Percentiles rank a stretch among this genome's conserved stretches.
These are phyloP conservation scores for Teunomyces aglyptinius DNA, from an alignment of 805 yeast genomes.

Conservation along the genomic window DNA sequence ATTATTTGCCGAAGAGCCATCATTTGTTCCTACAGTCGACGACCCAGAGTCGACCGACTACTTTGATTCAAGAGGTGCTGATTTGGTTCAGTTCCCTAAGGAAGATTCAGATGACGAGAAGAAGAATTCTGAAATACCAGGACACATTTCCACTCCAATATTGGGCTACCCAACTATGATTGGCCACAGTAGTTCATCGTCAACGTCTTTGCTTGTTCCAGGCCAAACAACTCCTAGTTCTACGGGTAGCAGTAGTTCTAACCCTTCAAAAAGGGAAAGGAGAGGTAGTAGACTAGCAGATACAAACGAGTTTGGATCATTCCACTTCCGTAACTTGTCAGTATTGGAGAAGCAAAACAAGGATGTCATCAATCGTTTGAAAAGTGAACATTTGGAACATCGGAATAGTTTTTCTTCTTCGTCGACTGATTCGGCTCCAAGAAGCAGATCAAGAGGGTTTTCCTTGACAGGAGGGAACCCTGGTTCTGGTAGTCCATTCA, in stretches of 20 bases:
- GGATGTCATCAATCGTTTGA: constrained; percentile 83
- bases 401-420: constrained; percentile 49
- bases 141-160: constrained; percentile 9
- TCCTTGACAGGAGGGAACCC: constrained; percentile 26
- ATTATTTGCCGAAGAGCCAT: constrained; percentile 67
- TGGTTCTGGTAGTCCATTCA: constrained; percentile 31
- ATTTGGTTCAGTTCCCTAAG: constrained; percentile 56
- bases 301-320: constrained; percentile 83
- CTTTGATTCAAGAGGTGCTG: constrained; percentile 89
- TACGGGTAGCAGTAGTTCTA: constrained; percentile 7
- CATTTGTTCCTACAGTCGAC: constrained; percentile 77
- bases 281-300: constrained; percentile 73
- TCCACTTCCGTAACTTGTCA: constrained; percentile 82
- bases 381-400: constrained; percentile 75
- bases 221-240: constrained; percentile 5
- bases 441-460: constrained; percentile 31
- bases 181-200: constrained; percentile 5
- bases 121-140: constrained; percentile 16
- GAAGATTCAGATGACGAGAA: constrained; percentile 41
- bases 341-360: constrained; percentile 92
- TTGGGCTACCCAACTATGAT: constrained; percentile 15
- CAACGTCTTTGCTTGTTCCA: constrained; percentile 11
- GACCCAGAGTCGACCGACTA: constrained; percentile 89
- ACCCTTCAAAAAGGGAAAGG: constrained; percentile 52
- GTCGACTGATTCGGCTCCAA: constrained; percentile 44